Conservation (phyloP, 805 yeast species). For the Candida andamanensis region DNA sequence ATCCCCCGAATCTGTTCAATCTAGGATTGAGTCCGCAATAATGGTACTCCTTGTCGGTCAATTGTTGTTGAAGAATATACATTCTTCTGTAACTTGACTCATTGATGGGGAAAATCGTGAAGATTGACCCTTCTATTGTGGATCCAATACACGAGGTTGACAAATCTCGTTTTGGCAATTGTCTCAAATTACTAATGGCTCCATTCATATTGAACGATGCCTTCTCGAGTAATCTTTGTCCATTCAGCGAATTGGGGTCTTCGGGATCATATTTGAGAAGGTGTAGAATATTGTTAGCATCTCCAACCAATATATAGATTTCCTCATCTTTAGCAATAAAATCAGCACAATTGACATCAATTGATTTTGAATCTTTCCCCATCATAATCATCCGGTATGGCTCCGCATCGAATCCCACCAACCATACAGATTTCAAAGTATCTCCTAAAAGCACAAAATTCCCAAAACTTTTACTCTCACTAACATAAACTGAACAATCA, state of each 20-base stretch:
- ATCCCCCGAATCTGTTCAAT: conserved; percentile 50
- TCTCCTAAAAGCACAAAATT: conserved; percentile 82
- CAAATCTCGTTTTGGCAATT: conserved; percentile 38
- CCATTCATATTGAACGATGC: conserved; percentile 69
- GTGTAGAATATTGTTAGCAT: conserved; percentile 61
- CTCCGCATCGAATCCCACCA: conserved; percentile 90
- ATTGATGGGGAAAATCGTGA: conserved; percentile 64
- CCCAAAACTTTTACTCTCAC: conserved; percentile 78
- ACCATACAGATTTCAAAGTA: conserved; percentile 65
- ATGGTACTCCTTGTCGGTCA: conserved; percentile 71
- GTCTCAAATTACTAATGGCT: conserved; percentile 48
- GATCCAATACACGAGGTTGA: conserved; percentile 64
- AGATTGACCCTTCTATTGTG: conserved; percentile 74
- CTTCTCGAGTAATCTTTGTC: conserved; percentile 66
- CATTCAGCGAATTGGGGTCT: conserved; percentile 76
- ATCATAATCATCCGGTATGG: conserved; percentile 81
- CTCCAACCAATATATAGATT: conserved; percentile 62
- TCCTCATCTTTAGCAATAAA: conserved; percentile 70
- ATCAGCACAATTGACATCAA: conserved; percentile 69
- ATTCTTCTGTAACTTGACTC: conserved; percentile 77
- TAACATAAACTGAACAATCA: conserved; percentile 75
- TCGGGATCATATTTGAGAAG: conserved; percentile 87
- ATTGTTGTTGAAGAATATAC: conserved; percentile 81
- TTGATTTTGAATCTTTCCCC: conserved; percentile 64
- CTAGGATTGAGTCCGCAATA: conserved; percentile 78